A percentile compares a stretch with the other conserved stretches of the same genome.
phyloP scores from a whole-genome alignment of 306 rosid species.

The Casuarina equisetifolia region DNA sequence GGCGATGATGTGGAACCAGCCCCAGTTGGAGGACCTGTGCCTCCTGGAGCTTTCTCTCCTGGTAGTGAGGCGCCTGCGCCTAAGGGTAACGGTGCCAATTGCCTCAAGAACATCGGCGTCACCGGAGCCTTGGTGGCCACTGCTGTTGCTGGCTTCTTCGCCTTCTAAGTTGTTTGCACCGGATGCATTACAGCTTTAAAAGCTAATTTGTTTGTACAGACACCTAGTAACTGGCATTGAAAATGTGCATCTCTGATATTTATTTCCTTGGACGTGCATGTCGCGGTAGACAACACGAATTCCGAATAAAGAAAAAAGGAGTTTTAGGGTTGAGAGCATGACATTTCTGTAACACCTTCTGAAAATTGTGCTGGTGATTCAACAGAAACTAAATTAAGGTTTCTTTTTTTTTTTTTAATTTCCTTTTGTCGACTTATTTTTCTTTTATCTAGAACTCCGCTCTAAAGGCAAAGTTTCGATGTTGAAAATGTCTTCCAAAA shows the following conservation, averaged over 20 bases:
- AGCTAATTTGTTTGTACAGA: not conserved
- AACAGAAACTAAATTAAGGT: not conserved
- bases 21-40: constrained; percentile 54
- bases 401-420: not conserved
- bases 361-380: not conserved
- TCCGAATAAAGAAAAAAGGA: not conserved
- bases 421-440: not conserved
- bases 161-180: constrained; percentile 3
- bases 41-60: constrained; percentile 29
- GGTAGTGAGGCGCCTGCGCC: not conserved
- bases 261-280: not conserved
- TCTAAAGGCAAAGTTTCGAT: too few species aligned
- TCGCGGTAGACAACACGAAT: not conserved
- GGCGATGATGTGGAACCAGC: constrained; percentile 9
- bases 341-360: not conserved
- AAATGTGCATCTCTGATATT: not conserved
- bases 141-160: constrained; percentile 32
- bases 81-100: constrained; percentile 14
- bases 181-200: too few species aligned
- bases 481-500: too few species aligned
- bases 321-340: not conserved
- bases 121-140: constrained; percentile 30
- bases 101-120: constrained; percentile 24
- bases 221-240: not conserved
- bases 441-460: too few species aligned